phyloP scores from a whole-genome alignment of 2,329 filamentous ascomycete genomes.

The Colletotrichum zoysiae region DNA sequence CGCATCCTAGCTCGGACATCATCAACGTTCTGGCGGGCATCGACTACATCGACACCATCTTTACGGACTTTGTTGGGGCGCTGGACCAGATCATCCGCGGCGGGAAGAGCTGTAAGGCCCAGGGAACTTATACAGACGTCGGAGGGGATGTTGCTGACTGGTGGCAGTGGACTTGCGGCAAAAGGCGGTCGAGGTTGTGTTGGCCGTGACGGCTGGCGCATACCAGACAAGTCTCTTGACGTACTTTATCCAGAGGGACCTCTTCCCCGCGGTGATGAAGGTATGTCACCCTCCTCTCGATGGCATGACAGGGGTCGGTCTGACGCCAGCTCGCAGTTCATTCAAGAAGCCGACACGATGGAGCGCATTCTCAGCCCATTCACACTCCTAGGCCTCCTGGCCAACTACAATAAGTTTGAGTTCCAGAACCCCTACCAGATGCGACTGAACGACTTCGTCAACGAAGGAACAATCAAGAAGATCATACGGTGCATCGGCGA shows the following conservation, averaged over 20 bases:
- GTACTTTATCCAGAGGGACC: constrained; percentile 93
- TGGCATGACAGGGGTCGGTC: neutral
- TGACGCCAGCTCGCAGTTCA: constrained; percentile 66
- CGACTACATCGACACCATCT: constrained; percentile 86
- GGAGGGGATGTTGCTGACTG: constrained; percentile 45
- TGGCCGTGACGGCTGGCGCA: constrained; percentile 90
- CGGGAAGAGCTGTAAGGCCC: constrained; percentile 73
- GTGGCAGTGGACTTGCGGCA: constrained; percentile 77
- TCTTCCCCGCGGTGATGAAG: constrained; percentile 96
- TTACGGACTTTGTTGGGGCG: constrained; percentile 87
- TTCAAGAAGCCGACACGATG: constrained; percentile 80
- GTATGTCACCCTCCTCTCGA: constrained; percentile 58
- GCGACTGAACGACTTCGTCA: constrained; percentile 94
- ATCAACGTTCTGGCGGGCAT: constrained; percentile 91
- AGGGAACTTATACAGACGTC: constrained; percentile 1
- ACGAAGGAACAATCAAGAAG: constrained; percentile 86
- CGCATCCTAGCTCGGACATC: constrained; percentile 94
- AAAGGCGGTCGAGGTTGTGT: constrained; percentile 83
- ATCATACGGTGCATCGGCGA: constrained; percentile 82
- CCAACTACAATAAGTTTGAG: constrained; percentile 99
- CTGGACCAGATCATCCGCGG: constrained; percentile 87
- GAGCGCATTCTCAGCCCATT: constrained; percentile 79
- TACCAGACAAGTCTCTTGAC: constrained; percentile 95
- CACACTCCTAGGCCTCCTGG: constrained; percentile 84
- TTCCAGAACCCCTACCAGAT: constrained; percentile 96